Percentiles rank a stretch among this genome's conserved stretches.
These are phyloP conservation scores for Globisporangium rhizosaccharum DNA, from an alignment of 352 stramenopile species.

Conservation along the genomic window DNA sequence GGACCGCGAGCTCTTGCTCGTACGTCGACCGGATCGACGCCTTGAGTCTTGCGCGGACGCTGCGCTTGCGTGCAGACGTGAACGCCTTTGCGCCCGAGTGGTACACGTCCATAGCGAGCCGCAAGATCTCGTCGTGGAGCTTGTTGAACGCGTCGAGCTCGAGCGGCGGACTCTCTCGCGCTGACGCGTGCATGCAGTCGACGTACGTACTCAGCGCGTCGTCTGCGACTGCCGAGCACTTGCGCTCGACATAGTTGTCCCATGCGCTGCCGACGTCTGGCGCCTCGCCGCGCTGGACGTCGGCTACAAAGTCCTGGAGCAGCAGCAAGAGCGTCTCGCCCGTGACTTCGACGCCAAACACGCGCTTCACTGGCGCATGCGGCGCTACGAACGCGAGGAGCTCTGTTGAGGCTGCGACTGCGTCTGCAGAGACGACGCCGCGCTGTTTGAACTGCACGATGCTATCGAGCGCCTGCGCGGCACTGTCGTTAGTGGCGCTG, in stretches of 20 bases:
- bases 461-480: slow-evolving; percentile 13
- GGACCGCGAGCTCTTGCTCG: neutral
- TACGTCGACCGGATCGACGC: slow-evolving; percentile 34
- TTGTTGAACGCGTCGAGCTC: slow-evolving; percentile 56
- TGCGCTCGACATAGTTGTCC: slow-evolving; percentile 60
- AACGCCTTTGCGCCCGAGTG: slow-evolving; percentile 27
- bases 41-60: slow-evolving; percentile 49
- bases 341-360: slow-evolving; percentile 63
- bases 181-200: slow-evolving; percentile 63
- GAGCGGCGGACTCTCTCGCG: slow-evolving; percentile 49
- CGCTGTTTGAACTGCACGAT: slow-evolving; percentile 38
- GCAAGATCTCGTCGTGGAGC: slow-evolving; percentile 67
- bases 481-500: neutral
- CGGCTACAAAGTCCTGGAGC: slow-evolving; percentile 25
- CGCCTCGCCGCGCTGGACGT: slow-evolving; percentile 24
- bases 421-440: slow-evolving; percentile 14
- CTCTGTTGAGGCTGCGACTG: slow-evolving; percentile 1
- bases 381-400: slow-evolving; percentile 23
- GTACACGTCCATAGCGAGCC: slow-evolving; percentile 68
- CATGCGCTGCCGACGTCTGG: slow-evolving; percentile 57
- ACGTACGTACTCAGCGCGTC: slow-evolving; percentile 68
- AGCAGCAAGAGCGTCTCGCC: slow-evolving; percentile 44
- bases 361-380: slow-evolving; percentile 39
- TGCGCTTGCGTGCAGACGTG: slow-evolving; percentile 34
- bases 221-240: slow-evolving; percentile 41